Base-by-base conservation (phyloP, 1,139 yeast genomes). In the Zygoascus sp. region DNA sequence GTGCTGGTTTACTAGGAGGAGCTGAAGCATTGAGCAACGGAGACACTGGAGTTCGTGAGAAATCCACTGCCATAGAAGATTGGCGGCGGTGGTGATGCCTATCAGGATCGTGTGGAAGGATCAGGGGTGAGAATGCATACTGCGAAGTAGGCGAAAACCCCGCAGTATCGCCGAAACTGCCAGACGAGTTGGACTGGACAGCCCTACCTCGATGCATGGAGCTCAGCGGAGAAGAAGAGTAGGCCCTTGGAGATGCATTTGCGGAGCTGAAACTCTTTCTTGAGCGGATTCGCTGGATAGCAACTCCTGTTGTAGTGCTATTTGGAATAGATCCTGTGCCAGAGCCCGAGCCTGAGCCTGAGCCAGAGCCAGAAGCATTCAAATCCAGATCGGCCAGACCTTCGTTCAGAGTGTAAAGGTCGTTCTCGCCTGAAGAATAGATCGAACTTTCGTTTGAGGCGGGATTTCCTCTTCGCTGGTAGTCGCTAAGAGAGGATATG, bases 11-110 rank as follows among this genome's bases (percentile, higher is more conserved):
- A 5, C 59, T 45, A 1, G 76, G 59, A 0, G 82, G 74, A 42
- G 55, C 65, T 34, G 77, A 76, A 1, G 94, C 82, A 1, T 87
- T 80, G 40, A 89, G 64, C 22, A 89, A 66, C 0, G 97, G 97
- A 0, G 96, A 87, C 23, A 87, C 66, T 2, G 95, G 96, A 1
- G 86, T 81, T 51, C 78, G 50, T 4, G 55, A 28, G 19, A 56
- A 45, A 27, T 61, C 65, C 21, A 58, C 49, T 2, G 56, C 53
- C 2, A 58, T 50, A 1, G 64, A 59, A 1, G 63, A 56, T 45
- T 58, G 61, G 19, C 65, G 51, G 16, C 58, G 53, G 44, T 58
- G 61, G 40, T 57, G 54, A 22, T 30, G 19, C n/a, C 55, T 36
- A 11, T 51, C 51, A 23, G 45, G 37, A 15, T 61, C 65, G 27